These are phyloP conservation scores for Calocybe gambosa DNA, from an alignment of 1,284 basidiomycete genomes.

Conservation along the genomic window DNA sequence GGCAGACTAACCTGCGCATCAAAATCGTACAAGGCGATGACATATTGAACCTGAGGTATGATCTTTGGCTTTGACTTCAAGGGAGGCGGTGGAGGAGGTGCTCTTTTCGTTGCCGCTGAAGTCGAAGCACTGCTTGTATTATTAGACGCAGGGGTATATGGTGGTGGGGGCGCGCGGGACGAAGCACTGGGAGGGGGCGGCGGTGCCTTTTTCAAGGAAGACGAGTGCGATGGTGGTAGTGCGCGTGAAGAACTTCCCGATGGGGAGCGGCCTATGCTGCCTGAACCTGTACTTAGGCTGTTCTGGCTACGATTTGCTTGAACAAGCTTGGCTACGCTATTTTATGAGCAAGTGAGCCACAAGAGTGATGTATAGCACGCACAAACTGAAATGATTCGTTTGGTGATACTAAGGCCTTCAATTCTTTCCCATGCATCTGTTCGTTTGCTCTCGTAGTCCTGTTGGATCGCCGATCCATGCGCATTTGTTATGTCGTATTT, in stretches of 20 bases:
- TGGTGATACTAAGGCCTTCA: conserved; percentile 73
- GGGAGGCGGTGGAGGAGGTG: conserved; percentile 88
- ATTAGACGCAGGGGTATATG: conserved; percentile 47
- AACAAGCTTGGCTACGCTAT: conserved; percentile 54
- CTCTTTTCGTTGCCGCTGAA: conserved; percentile 57
- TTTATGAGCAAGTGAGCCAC: conserved; percentile 2
- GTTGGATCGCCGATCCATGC: conserved; percentile 66
- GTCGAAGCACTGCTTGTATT: conserved; percentile 27
- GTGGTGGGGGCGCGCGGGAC: conserved; percentile 45
- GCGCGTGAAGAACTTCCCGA: conserved; percentile 35
- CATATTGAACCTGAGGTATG: conserved; percentile 61
- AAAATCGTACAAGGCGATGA: conserved; percentile 95
- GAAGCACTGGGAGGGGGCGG: conserved; percentile 37
- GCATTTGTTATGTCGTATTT: conserved; percentile 72
- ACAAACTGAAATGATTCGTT: conserved; percentile 82
- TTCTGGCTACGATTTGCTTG: conserved; percentile 44
- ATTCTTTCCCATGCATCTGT: conserved; percentile 75
- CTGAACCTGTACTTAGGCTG: conserved; percentile 34
- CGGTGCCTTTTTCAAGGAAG: conserved; percentile 39
- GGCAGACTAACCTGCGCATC: conserved; percentile 58
- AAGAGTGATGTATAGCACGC: conserved; percentile 24
- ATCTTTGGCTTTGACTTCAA: conserved; percentile 77
- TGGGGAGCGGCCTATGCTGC: conserved; percentile 40
- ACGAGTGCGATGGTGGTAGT: conserved; percentile 37
- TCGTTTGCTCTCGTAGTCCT: conserved; percentile 74